Percentiles rank a stretch among this genome's conserved stretches.
These are phyloP conservation scores for Leucoagaricus sp. DNA, from an alignment of 1,284 basidiomycete genomes.

Conservation along the genomic window DNA sequence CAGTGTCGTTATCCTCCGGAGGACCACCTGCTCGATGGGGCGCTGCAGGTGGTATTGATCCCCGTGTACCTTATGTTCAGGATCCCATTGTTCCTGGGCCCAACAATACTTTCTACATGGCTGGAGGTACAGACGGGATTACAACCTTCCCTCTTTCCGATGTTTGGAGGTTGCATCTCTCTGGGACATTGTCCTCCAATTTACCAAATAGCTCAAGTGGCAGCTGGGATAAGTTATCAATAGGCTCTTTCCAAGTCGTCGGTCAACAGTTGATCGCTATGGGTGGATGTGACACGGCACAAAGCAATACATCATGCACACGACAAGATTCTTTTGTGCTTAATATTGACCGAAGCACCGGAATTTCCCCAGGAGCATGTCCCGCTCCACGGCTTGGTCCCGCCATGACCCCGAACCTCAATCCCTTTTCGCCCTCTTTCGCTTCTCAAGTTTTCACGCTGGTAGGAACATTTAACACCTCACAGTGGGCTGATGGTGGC, in stretches of 20 bases:
- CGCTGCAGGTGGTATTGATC: conserved; percentile 71
- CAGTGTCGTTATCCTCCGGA: conserved; percentile 50
- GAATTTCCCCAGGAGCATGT: conserved; percentile 49
- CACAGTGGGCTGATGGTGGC: conserved; percentile 65
- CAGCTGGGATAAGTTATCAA: conserved; percentile 55
- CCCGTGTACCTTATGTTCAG: conserved; percentile 41
- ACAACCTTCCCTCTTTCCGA: conserved; percentile 53
- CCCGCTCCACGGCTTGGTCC: conserved; percentile 71
- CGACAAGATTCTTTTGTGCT: conserved; percentile 57
- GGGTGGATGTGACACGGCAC: conserved; percentile 60
- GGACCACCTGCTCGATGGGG: conserved; percentile 65
- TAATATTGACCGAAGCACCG: conserved; percentile 38
- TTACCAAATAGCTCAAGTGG: conserved; percentile 49
- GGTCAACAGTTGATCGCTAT: conserved; percentile 50
- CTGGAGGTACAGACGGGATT: conserved; percentile 61
- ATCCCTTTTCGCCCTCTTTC: conserved; percentile 55
- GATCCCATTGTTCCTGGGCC: conserved; percentile 48
- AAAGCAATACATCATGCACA: conserved; percentile 51
- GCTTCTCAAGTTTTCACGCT: conserved; percentile 65
- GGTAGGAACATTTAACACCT: conserved; percentile 62
- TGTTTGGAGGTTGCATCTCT: conserved; percentile 66
- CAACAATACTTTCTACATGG: conserved; percentile 69
- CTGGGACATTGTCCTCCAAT: conserved; percentile 72
- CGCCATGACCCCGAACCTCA: conserved; percentile 61
- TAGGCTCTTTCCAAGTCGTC: conserved; percentile 48